Conservation (phyloP, 441 rosid genomes). For the Geranium incanum region DNA sequence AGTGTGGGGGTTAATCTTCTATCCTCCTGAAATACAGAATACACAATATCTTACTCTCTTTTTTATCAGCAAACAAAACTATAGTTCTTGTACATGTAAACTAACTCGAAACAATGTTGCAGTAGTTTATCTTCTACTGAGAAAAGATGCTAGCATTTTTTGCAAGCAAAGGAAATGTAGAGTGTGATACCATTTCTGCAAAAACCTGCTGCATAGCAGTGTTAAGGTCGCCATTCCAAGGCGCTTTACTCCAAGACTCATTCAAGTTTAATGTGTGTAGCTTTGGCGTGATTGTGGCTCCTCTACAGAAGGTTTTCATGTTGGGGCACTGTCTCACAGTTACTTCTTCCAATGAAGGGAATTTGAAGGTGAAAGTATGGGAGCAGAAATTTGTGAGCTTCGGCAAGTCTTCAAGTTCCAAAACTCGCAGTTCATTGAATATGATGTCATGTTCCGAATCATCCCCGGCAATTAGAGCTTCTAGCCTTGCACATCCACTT, state of each 20-base stretch:
- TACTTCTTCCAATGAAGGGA: slow-evolving; percentile 20
- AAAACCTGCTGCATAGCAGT: neutral
- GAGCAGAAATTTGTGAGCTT: slow-evolving; percentile 24
- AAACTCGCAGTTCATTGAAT: slow-evolving; percentile 16
- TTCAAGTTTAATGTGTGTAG: slow-evolving; percentile 8
- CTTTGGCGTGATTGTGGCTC: slow-evolving; percentile 12
- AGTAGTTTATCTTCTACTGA: neutral
- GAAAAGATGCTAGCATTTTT: neutral
- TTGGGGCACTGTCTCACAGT: slow-evolving; percentile 21
- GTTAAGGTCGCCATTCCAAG: slow-evolving; percentile 23
- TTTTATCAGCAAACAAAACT: too few species aligned
- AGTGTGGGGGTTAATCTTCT: neutral
- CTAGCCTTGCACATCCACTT: slow-evolving; percentile 16
- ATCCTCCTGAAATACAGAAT: neutral
- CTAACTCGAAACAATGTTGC: too few species aligned
- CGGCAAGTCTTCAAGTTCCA: slow-evolving; percentile 19
- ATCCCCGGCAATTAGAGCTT: slow-evolving; percentile 17
- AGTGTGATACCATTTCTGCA: neutral
- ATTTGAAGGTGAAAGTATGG: neutral
- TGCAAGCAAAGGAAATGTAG: neutral
- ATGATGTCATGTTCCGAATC: slow-evolving; percentile 2
- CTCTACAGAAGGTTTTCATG: slow-evolving; percentile 19
- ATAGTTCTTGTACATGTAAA: too few species aligned
- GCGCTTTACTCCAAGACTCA: too few species aligned
- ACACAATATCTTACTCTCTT: neutral